Conservation (phyloP, 495 filamentous ascomycete genomes). For the Annulohypoxylon stygium region DNA sequence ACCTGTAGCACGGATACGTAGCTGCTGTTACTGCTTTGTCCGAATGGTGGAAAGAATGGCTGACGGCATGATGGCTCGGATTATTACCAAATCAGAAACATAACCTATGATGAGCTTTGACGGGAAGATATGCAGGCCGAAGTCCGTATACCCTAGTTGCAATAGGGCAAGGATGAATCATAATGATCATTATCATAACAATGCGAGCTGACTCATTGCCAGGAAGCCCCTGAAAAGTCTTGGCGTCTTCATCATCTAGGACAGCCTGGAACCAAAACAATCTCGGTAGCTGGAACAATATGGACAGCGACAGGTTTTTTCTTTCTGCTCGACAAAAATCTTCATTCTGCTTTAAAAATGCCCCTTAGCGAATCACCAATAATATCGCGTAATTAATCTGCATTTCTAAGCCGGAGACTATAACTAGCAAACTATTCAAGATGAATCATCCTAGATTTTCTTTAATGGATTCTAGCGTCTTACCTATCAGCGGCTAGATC, state of each 20-base stretch:
- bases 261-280: neutral
- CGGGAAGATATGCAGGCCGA: neutral
- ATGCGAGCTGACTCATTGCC: slow-evolving; percentile 16
- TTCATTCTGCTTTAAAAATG: neutral
- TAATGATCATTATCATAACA: neutral
- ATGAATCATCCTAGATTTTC: neutral
- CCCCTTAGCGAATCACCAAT: neutral
- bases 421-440: neutral
- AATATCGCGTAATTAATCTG: neutral
- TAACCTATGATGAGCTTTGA: neutral
- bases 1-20: too few species aligned
- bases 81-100: neutral
- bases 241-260: neutral
- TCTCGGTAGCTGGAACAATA: neutral
- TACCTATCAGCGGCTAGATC: neutral
- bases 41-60: too few species aligned
- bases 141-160: neutral
- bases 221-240: neutral
- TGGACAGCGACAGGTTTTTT: neutral
- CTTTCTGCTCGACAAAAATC: neutral
- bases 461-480: neutral
- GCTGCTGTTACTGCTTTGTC: too few species aligned
- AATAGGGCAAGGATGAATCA: neutral
- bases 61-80: neutral
- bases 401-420: neutral